Conservation (phyloP, 768 basidiomycete genomes). For the Collybiopsis luxurians region DNA sequence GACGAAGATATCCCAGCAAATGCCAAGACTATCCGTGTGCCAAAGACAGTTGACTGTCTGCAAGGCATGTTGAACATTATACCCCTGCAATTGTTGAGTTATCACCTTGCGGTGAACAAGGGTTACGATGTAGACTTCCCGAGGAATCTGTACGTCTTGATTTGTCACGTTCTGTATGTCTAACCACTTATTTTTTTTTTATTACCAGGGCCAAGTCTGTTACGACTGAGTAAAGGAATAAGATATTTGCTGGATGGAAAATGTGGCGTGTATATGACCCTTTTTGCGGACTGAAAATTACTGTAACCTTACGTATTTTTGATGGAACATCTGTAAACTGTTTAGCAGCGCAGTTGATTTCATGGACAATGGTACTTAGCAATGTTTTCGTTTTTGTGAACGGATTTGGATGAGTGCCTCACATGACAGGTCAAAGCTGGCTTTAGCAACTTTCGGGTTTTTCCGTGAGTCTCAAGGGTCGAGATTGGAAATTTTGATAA, state of each 20-base stretch:
- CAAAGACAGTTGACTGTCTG: conserved; percentile 89
- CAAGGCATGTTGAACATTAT: conserved; percentile 97
- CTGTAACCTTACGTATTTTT: conserved; percentile 17
- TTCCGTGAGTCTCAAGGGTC: too few relatives aligned
- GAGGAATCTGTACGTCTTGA: conserved; percentile 75
- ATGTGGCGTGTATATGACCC: not conserved
- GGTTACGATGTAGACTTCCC: conserved; percentile 99
- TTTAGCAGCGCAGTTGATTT: not conserved
- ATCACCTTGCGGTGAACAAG: conserved; percentile 93
- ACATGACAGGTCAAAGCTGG: too few relatives aligned
- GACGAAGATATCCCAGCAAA: conserved; percentile 74
- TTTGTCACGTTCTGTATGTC: not conserved
- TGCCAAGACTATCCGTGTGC: conserved; percentile 90
- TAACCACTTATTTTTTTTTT: conserved; percentile 4
- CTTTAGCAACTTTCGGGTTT: too few relatives aligned
- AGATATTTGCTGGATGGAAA: not conserved
- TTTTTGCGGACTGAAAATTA: conserved; percentile 16
- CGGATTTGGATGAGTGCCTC: too few relatives aligned
- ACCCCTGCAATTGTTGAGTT: conserved; percentile 92
- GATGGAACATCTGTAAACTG: not conserved
- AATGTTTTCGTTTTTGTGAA: too few relatives aligned
- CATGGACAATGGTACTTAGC: too few relatives aligned
- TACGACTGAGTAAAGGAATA: conserved; percentile 55
- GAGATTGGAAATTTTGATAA: too few relatives aligned
- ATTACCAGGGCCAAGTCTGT: conserved; percentile 68